Evolutionary conservation across 2,329 filamentous ascomycete species (phyloP).

Genomic region (Talaromyces atroroseus): DNA sequence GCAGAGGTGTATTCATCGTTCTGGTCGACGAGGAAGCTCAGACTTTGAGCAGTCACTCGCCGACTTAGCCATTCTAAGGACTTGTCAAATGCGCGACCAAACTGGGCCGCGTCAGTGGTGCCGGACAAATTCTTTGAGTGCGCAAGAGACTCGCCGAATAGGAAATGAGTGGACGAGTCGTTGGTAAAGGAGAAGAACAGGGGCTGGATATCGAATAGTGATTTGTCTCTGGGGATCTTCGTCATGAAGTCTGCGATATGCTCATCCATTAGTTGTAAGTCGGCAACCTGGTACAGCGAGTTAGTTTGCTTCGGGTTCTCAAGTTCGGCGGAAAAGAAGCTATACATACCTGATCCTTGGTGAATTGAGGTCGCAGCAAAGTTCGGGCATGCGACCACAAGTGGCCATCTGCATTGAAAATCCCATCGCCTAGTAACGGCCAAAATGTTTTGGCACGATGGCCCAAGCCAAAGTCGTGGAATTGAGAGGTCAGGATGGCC

Average conservation of each 20-base stretch:
- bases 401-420: constrained; percentile 70
- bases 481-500: constrained; percentile 10
- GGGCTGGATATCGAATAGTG: constrained; percentile 53
- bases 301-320: neutral
- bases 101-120: neutral
- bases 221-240: constrained; percentile 51
- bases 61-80: constrained; percentile 10
- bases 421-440: constrained; percentile 12
- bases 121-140: neutral
- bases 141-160: constrained; percentile 56
- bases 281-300: constrained; percentile 42
- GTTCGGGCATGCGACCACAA: constrained; percentile 50
- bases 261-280: constrained; percentile 54
- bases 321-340: neutral
- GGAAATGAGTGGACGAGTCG: constrained; percentile 62
- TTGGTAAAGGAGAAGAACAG: constrained; percentile 62
- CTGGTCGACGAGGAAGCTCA: constrained; percentile 9
- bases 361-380: constrained; percentile 11
- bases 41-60: constrained; percentile 4
- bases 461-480: constrained; percentile 9
- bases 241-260: constrained; percentile 56
- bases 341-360: constrained; percentile 7
- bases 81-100: constrained; percentile 11
- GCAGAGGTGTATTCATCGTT: constrained; percentile 12
- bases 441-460: constrained; percentile 4